Percentiles rank a stretch among this genome's conserved stretches.
phyloP scores from a whole-genome alignment of 805 yeast species.

The Nakazawaea wyomingensis region DNA sequence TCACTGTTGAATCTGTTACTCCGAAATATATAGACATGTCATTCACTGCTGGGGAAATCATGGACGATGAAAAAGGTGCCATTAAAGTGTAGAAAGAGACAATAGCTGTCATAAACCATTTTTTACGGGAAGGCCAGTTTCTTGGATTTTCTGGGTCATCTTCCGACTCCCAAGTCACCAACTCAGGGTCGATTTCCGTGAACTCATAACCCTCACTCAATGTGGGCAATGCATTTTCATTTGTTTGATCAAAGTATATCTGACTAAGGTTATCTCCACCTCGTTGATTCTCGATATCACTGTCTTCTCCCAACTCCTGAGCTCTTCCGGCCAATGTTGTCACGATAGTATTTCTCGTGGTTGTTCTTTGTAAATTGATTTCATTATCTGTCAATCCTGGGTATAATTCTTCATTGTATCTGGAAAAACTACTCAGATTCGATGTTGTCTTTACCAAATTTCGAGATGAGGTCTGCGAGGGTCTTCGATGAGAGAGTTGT shows the following conservation, averaged over 20 bases:
- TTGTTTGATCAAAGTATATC: slow-evolving; percentile 1
- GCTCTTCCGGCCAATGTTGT: slow-evolving; percentile 29
- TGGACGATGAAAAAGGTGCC: slow-evolving; percentile 59
- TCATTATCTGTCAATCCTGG: slow-evolving; percentile 28
- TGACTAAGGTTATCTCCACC: background rate
- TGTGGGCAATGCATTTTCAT: slow-evolving; percentile 23
- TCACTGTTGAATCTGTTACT: slow-evolving; percentile 35
- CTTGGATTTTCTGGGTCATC: slow-evolving; percentile 61
- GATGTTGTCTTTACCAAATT: background rate
- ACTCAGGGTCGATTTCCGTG: slow-evolving; percentile 52
- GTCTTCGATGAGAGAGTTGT: background rate
- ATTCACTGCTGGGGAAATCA: slow-evolving; percentile 55
- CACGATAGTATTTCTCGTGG: slow-evolving; percentile 39
- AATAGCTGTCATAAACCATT: slow-evolving; percentile 37
- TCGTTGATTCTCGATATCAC: background rate
- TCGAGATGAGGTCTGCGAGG: background rate
- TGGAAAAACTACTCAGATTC: background rate
- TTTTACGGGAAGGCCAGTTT: slow-evolving; percentile 45
- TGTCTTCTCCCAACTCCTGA: slow-evolving; percentile 14
- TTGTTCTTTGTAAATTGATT: slow-evolving; percentile 36
- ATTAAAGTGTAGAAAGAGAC: slow-evolving; percentile 53
- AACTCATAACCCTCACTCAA: slow-evolving; percentile 48
- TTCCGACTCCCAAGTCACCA: slow-evolving; percentile 62
- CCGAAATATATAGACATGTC: slow-evolving; percentile 40
- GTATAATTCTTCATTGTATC: slow-evolving; percentile 11